phyloP scores from a whole-genome alignment of 371 early-diverging fungal species.

The Funneliformis caledonium region DNA sequence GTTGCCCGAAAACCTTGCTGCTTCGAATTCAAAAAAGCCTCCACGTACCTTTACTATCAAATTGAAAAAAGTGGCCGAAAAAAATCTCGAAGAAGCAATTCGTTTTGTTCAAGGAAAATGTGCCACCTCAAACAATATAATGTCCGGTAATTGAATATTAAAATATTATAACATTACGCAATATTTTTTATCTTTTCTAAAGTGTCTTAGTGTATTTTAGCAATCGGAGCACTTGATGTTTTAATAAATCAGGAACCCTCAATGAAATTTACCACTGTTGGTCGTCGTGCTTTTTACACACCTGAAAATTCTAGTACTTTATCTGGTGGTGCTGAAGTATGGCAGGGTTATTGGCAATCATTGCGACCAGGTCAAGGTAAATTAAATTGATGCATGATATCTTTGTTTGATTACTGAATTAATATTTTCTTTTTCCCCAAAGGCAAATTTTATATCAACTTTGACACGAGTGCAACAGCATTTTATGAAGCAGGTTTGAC shows the following conservation, averaged over 20 bases:
- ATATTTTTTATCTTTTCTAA: background rate
- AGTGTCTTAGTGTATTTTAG: constrained; percentile 44
- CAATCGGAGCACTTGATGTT: constrained; percentile 80
- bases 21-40: constrained; percentile 40
- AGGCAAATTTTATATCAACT: constrained; percentile 57
- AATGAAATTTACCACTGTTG: constrained; percentile 68
- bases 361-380: constrained; percentile 69
- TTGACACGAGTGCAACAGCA: constrained; percentile 85
- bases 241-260: constrained; percentile 78
- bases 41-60: constrained; percentile 53
- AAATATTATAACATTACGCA: background rate
- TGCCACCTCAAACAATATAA: constrained; percentile 49
- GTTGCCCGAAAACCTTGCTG: constrained; percentile 50
- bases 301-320: constrained; percentile 59
- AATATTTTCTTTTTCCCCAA: background rate
- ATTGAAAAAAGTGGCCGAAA: constrained; percentile 60
- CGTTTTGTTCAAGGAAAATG: constrained; percentile 56
- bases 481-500: constrained; percentile 72
- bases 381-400: background rate
- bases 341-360: constrained; percentile 90
- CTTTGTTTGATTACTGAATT: background rate
- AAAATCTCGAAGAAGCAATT: constrained; percentile 59
- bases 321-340: constrained; percentile 80
- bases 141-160: constrained; percentile 54
- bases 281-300: constrained; percentile 86